A percentile compares a stretch with the other conserved stretches of the same genome.
Evolutionary conservation across 768 basidiomycete species (phyloP).

Genomic region (Pleurotus platypus): DNA sequence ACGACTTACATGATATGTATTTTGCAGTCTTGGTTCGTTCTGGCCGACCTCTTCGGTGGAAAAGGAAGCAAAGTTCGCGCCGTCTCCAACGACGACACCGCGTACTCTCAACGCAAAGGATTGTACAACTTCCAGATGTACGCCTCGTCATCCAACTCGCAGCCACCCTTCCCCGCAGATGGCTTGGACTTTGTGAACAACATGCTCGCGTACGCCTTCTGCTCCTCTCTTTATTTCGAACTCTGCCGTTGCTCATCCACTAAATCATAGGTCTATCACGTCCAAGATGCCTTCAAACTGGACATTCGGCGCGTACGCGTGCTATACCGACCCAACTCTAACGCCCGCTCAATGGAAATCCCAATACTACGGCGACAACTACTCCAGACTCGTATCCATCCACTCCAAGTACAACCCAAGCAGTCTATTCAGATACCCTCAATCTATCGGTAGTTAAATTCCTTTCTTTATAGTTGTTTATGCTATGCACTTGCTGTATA

Average conservation of each 20-base stretch:
- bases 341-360: conserved; percentile 32
- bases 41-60: conserved; percentile 43
- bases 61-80: conserved; percentile 41
- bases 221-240: neutral
- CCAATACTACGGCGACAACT: conserved; percentile 32
- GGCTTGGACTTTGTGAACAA: conserved; percentile 45
- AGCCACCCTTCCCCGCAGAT: conserved; percentile 38
- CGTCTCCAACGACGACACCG: conserved; percentile 33
- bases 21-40: conserved; percentile 30
- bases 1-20: neutral
- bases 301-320: conserved; percentile 41
- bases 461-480: too few species aligned
- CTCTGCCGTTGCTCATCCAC: conserved; percentile 22
- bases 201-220: conserved; percentile 13
- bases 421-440: conserved; percentile 26
- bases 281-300: conserved; percentile 32
- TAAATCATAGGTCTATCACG: conserved; percentile 22
- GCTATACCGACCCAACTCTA: conserved; percentile 39
- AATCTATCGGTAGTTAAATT: conserved; percentile 14
- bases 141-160: conserved; percentile 30
- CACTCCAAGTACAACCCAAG: conserved; percentile 28
- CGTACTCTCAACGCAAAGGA: conserved; percentile 42
- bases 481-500: too few species aligned
- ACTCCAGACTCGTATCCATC: conserved; percentile 21
- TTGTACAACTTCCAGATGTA: conserved; percentile 50